Evolutionary conservation across 768 basidiomycete genomes (phyloP).

Genomic region (Obba rivulosa): DNA sequence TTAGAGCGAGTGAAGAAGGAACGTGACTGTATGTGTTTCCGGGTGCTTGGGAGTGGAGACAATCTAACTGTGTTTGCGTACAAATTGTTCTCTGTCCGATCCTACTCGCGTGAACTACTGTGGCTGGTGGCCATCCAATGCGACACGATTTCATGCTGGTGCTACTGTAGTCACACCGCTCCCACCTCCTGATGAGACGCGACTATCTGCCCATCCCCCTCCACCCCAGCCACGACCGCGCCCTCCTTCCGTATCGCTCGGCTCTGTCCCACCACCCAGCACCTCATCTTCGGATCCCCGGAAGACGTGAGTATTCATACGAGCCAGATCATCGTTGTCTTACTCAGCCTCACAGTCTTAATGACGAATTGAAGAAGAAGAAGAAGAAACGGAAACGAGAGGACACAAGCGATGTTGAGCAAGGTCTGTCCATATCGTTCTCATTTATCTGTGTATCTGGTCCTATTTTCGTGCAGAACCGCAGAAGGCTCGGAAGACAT

Average conservation of each 20-base stretch:
- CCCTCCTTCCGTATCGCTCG: constrained; percentile 38
- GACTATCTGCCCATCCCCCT: constrained; percentile 24
- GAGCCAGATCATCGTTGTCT: background rate
- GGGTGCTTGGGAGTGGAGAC: background rate
- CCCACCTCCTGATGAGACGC: constrained; percentile 42
- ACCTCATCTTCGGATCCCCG: constrained; percentile 57
- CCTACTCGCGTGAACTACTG: too few species aligned
- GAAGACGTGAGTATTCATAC: constrained; percentile 42
- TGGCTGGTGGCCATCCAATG: too few species aligned
- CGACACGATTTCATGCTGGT: background rate
- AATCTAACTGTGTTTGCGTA: background rate
- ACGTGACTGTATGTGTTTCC: constrained; percentile 59
- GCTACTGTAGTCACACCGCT: constrained; percentile 38
- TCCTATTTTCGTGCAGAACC: constrained; percentile 34
- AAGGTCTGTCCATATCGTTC: constrained; percentile 32
- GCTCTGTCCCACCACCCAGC: constrained; percentile 42
- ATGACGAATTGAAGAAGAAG: constrained; percentile 63
- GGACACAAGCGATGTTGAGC: constrained; percentile 64
- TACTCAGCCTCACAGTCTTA: constrained; percentile 18
- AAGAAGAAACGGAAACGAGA: constrained; percentile 86
- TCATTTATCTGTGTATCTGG: constrained; percentile 3
- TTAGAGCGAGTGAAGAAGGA: constrained; percentile 70
- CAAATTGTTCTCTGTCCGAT: background rate
- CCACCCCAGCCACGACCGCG: constrained; percentile 42
- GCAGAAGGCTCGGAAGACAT: constrained; percentile 46